phyloP scores from a whole-genome alignment of 2,329 filamentous ascomycete species.

The Fusarium nodosum region DNA sequence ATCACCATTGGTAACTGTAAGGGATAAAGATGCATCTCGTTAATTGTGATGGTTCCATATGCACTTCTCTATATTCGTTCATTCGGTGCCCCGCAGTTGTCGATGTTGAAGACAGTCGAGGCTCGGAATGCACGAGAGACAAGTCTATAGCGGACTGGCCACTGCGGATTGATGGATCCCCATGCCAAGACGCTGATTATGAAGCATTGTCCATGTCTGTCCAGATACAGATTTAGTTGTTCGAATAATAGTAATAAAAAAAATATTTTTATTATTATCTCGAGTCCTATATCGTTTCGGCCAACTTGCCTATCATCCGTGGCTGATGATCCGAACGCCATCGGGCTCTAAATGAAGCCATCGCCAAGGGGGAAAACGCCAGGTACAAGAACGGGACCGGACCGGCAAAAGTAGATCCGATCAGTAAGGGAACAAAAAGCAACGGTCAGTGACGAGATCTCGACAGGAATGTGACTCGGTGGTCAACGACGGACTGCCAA shows the following conservation, averaged over 20 bases:
- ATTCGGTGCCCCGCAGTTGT: constrained; percentile 5
- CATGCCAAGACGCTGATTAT: constrained; percentile 24
- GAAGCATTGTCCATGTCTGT: constrained; percentile 10
- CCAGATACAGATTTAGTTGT: neutral
- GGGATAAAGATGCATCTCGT: constrained; percentile 15
- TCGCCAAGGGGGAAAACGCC: constrained; percentile 4
- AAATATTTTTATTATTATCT: no score
- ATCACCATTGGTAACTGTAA: constrained; percentile 15
- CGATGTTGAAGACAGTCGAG: constrained; percentile 12
- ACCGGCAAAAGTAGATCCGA: neutral
- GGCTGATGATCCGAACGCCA: constrained; percentile 34
- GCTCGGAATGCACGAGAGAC: constrained; percentile 23
- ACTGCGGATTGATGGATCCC: constrained; percentile 11
- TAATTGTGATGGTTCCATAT: neutral
- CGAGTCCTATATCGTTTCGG: neutral
- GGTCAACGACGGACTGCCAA: constrained; percentile 17
- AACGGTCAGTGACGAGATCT: constrained; percentile 21
- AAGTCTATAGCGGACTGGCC: constrained; percentile 25
- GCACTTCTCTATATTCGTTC: no score
- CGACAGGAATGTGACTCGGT: constrained; percentile 38
- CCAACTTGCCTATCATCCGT: constrained; percentile 6
- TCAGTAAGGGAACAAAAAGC: constrained; percentile 9
- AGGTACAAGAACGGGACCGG: neutral
- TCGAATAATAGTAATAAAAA: no score
- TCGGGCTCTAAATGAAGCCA: constrained; percentile 36